phyloP scores from a whole-genome alignment of 176 grass and related monocot genomes.

The Lolium rigidum region DNA sequence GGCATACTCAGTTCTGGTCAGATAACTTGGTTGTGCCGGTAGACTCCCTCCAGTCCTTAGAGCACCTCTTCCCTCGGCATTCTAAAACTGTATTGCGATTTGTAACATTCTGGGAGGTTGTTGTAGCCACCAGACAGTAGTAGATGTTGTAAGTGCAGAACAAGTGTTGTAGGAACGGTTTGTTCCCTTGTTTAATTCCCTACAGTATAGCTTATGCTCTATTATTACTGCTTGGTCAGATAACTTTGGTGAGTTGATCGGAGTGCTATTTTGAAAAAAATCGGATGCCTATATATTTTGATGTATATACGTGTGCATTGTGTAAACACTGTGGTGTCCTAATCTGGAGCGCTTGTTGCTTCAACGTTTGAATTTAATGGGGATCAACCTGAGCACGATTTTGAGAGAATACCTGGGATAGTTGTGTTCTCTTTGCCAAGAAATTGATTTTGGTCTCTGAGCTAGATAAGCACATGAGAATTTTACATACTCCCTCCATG shows the following conservation, averaged over 20 bases:
- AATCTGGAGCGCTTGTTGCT: not conserved
- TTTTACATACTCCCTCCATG: too few relatives aligned
- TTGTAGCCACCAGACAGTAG: conserved; percentile 33
- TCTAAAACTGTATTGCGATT: not conserved
- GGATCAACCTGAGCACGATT: too few relatives aligned
- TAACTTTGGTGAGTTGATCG: not conserved
- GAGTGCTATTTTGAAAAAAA: not conserved
- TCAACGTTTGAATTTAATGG: not conserved
- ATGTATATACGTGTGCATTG: not conserved
- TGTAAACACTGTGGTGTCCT: not conserved
- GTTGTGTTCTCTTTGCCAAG: too few relatives aligned
- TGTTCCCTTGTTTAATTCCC: conserved; percentile 20
- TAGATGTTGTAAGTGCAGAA: conserved; percentile 37
- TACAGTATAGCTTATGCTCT: not conserved
- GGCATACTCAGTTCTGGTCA: not conserved
- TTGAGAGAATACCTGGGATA: too few relatives aligned
- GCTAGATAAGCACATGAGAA: too few relatives aligned
- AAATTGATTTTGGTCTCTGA: too few relatives aligned
- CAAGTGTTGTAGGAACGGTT: conserved; percentile 38
- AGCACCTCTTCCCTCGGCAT: conserved; percentile 7
- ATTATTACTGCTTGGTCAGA: not conserved
- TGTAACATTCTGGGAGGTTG: conserved; percentile 32
- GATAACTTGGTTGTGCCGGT: not conserved
- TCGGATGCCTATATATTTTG: not conserved
- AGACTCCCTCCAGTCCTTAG: not conserved